Conservation (phyloP, 164 flowering plant species). For the Chimonanthus salicifolius region DNA sequence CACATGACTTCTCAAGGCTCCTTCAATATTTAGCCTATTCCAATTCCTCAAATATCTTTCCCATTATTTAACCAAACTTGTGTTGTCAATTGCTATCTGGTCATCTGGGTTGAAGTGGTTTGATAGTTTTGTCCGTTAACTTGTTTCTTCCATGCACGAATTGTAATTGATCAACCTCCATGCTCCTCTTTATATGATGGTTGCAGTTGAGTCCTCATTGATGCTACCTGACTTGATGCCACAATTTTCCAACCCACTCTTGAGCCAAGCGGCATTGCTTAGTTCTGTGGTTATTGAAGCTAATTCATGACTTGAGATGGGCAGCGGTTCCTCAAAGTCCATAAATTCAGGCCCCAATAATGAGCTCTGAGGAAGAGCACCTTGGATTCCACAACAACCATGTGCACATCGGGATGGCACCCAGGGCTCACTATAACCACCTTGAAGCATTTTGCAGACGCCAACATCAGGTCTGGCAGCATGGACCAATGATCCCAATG, state of each 20-base stretch:
- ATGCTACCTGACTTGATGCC: no score
- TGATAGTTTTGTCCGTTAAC: no score
- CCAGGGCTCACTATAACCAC: constrained; percentile 33
- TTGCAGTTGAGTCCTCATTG: no score
- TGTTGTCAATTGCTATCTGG: no score
- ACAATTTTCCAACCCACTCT: constrained; percentile 31
- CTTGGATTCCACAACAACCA: constrained; percentile 50
- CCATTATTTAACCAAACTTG: no score
- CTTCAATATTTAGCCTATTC: no score
- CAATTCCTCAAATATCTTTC: no score
- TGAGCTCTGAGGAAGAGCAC: constrained; percentile 21
- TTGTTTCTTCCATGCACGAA: no score
- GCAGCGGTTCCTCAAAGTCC: constrained; percentile 56
- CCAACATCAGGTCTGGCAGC: constrained; percentile 40
- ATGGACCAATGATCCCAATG: constrained; percentile 37
- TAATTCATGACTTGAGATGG: constrained; percentile 60
- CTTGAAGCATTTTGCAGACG: constrained; percentile 41
- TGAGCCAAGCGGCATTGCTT: constrained; percentile 71
- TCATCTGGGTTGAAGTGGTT: no score
- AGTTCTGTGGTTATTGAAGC: constrained; percentile 62
- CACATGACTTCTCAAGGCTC: no score
- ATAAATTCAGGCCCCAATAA: constrained; percentile 81
- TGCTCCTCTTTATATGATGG: no score
- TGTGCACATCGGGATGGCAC: constrained; percentile 67
- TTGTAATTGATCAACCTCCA: no score